These are phyloP conservation scores for Didymellaceae sp. DNA, from an alignment of 2,329 filamentous ascomycete genomes.

Conservation along the genomic window DNA sequence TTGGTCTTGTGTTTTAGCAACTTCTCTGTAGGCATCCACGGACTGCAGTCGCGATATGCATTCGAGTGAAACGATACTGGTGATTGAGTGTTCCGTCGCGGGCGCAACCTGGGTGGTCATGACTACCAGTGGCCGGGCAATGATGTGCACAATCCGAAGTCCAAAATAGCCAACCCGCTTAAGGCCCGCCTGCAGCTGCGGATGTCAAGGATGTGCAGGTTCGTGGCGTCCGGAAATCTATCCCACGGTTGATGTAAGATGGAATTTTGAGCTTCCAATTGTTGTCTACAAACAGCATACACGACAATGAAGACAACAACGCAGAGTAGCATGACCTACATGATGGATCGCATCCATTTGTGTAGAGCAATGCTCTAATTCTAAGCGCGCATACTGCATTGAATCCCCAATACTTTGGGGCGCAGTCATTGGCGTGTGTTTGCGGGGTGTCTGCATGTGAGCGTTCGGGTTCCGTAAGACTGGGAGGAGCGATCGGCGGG, in stretches of 20 bases:
- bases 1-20: constrained; percentile 6
- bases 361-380: neutral
- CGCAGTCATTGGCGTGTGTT: constrained; percentile 10
- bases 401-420: constrained; percentile 4
- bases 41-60: constrained; percentile 13
- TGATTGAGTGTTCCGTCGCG: constrained; percentile 18
- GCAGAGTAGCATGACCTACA: neutral
- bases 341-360: neutral
- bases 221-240: constrained; percentile 13
- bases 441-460: constrained; percentile 6
- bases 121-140: constrained; percentile 24
- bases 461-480: constrained; percentile 14
- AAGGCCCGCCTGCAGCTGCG: constrained; percentile 9
- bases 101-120: constrained; percentile 20
- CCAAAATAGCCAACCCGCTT: constrained; percentile 16
- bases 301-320: neutral
- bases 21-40: constrained; percentile 12
- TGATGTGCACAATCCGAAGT: constrained; percentile 20
- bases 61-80: constrained; percentile 16
- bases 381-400: constrained; percentile 7
- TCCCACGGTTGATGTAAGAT: constrained; percentile 12
- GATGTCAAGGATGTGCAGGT: constrained; percentile 11
- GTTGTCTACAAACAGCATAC: constrained; percentile 1
- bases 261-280: constrained; percentile 6
- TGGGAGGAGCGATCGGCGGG: constrained; percentile 13